phyloP scores from a whole-genome alignment of 768 basidiomycete genomes.

The Boletellus sp. region DNA sequence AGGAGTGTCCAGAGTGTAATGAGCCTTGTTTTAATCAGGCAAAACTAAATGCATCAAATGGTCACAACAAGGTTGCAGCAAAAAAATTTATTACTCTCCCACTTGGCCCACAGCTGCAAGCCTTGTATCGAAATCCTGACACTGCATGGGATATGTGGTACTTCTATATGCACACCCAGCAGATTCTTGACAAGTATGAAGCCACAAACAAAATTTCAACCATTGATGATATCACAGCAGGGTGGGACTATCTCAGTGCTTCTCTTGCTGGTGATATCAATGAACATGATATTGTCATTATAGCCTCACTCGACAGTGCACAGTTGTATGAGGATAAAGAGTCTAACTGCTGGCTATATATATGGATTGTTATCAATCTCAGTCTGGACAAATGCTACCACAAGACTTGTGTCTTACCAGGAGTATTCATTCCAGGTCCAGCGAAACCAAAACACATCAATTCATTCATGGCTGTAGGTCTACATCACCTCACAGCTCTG shows the following conservation, averaged over 20 bases:
- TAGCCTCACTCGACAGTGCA: not conserved
- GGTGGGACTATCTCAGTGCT: not conserved
- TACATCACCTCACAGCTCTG: not conserved
- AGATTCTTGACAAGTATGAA: not conserved
- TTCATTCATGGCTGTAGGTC: not conserved
- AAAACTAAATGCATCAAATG: no score
- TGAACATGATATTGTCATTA: not conserved
- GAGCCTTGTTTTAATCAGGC: not conserved
- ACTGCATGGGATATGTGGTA: not conserved
- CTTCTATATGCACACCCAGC: not conserved
- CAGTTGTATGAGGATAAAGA: not conserved
- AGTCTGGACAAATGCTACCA: not conserved
- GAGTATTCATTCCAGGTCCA: not conserved
- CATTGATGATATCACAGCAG: not conserved
- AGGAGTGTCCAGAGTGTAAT: not conserved
- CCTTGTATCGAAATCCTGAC: not conserved
- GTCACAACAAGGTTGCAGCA: not conserved
- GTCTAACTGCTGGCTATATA: not conserved
- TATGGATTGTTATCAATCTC: not conserved
- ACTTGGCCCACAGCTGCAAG: slow-evolving; percentile 1
- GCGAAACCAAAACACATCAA: not conserved
- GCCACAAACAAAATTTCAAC: not conserved
- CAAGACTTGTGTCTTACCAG: not conserved
- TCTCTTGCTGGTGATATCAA: not conserved
- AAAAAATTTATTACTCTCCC: not conserved